These are phyloP conservation scores for Saccharum officinarum DNA, from an alignment of 176 grass and related monocot genomes.

Conservation along the genomic window DNA sequence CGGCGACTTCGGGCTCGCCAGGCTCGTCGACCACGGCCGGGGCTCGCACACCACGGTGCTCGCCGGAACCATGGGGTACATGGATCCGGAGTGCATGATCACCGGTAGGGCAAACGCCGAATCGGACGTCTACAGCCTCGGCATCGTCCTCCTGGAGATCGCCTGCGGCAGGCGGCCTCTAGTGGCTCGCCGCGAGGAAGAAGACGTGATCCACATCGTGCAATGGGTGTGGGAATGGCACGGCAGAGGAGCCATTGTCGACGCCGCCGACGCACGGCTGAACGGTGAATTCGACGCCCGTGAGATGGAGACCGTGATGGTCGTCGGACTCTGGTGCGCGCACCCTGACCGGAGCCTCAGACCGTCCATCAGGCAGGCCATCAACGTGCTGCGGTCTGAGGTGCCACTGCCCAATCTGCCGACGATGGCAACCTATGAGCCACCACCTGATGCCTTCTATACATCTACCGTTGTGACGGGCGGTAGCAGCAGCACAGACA, in stretches of 20 bases:
- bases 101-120: conserved; percentile 3
- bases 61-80: conserved; percentile 24
- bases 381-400: no score
- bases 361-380: conserved; percentile 23
- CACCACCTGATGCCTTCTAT: neutral
- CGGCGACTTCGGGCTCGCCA: conserved; percentile 42
- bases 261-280: conserved; percentile 27
- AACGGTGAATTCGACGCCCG: neutral
- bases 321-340: conserved; percentile 52
- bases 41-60: no score
- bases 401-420: no score
- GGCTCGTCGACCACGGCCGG: no score
- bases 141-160: conserved; percentile 47
- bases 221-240: conserved; percentile 33
- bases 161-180: conserved; percentile 24
- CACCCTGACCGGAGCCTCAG: conserved; percentile 25
- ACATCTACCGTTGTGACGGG: neutral
- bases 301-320: conserved; percentile 49
- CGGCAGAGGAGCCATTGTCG: conserved; percentile 18
- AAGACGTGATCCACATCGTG: neutral
- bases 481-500: neutral
- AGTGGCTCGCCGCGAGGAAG: neutral
- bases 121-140: conserved; percentile 50
- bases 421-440: no score
- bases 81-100: conserved; percentile 35